Base-by-base conservation (phyloP, 805 yeast species). In the Groenewaldozyma tartarivorans region DNA sequence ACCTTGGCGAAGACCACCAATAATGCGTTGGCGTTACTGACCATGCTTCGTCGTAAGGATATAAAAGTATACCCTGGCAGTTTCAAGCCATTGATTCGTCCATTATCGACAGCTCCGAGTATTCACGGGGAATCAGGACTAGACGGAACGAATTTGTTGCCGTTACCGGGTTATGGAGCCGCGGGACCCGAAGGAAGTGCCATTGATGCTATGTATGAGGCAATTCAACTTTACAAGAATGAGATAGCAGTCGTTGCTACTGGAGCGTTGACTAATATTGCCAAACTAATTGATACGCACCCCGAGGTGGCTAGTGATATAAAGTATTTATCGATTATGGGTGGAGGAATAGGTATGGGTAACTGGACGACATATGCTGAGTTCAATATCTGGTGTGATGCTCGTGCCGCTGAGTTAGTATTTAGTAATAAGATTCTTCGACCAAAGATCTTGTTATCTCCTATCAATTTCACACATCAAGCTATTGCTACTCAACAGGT, bases 121-220 rank as follows among this genome's bases (percentile, higher is more conserved):
- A 74, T 81, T 19, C 94, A 83, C 52, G 95, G 95, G 1, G 62
- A 58, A 27, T 64, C 79, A 1, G 96, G 95, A 0, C 62, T 86
- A 18, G 90, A 84, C 36, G 94, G 92, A n/a, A 74, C 82, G 0
- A 60, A 64, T 2, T 55, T 79, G 22, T 68, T 86, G 3, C 80
- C 82, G 1, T 47, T 45, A 13, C 72, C 86, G 0, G 51, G 50
- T 0, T 24, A 13, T 24, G 53, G 62, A 27, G 46, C 48, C 2
- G 49, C 61, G 7, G 55, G 48, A 33, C 60, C 61, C 24, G 57
- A 56, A 20, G 53, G 54, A 40, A 54, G 64, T 2, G 71, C 73
- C 32, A 48, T 68, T 3, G 57, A 58, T 13, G 67, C 68, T 2
- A 59, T 72, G 48, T 62, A 63, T 21, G 51, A 57, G 2, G 76